Base-by-base conservation (phyloP, 2,329 filamentous ascomycete genomes). In the Hypoxylon sp. region DNA sequence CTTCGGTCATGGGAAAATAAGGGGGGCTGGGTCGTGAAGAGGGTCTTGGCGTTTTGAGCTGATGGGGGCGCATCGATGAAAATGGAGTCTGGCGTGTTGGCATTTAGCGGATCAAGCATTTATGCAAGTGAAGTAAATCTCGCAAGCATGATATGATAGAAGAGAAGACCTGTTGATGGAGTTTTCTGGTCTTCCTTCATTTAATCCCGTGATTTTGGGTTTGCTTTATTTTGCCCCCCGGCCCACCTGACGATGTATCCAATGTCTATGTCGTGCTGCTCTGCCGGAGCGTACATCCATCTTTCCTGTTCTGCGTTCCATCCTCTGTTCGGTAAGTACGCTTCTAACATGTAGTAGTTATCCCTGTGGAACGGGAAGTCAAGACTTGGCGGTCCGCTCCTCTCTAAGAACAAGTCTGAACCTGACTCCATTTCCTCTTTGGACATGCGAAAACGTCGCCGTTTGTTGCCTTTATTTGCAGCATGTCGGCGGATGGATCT, bases 291-390 rank as follows among this genome's bases (percentile, higher is more conserved):
- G 47, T 89, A 90, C 39, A 83, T 74, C 87, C 87, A 89, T 46
- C 76, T 76, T 39, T 78, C 74, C 3, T 81, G 72, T 8, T 83
- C 79, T 14, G 79, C 80, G 52, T 78, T 82, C 87, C 87, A 90
- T 50, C 81, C 83, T 22, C 88, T 80, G 67, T 86, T 86, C 0
- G 88, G 88, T 52, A 89, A 72, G 70, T 86, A 89, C 0, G 84
- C 85, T 73, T 88, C 82, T 29, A 90, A 80, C 80, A 86, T 83
- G 72, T 90, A 87, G 72, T 89, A 90, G 50, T 85, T 83, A 64
- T 90, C 88, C 22, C 88, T 79, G 55, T 85, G 82, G 61, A 82
- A 88, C 0, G 86, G 87, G 10, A 87, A 83, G 57, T 88, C 85
- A 10, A 84, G 73, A 0, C 83, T 85, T 0, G 82, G 81, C 3